These are phyloP conservation scores for Staphylotrichum longicolle DNA, from an alignment of 495 filamentous ascomycete genomes.

Conservation along the genomic window DNA sequence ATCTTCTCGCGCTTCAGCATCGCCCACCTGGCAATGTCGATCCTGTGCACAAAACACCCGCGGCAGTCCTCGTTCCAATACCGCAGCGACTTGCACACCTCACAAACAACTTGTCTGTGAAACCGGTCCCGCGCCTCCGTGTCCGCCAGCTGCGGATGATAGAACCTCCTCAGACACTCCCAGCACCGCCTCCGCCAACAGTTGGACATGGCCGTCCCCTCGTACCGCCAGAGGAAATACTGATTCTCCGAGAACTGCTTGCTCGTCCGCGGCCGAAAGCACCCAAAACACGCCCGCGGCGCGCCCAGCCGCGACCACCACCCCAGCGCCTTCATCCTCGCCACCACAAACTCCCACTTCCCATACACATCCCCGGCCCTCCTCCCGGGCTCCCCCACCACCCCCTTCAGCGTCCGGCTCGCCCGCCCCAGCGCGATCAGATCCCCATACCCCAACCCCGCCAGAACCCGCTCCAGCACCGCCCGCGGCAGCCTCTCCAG, in stretches of 20 bases:
- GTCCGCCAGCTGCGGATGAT: conserved; percentile 1
- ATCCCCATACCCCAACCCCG: conserved; percentile 9
- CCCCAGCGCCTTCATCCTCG: not conserved
- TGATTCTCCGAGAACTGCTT: conserved; percentile 1
- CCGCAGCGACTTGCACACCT: not conserved
- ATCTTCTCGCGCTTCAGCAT: not conserved
- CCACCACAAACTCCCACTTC: conserved; percentile 6
- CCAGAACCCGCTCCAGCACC: conserved; percentile 13
- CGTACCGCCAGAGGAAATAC: not conserved
- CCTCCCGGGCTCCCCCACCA: conserved; percentile 3
- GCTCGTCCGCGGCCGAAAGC: conserved; percentile 1
- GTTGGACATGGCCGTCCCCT: not conserved
- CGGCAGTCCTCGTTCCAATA: conserved; percentile 10
- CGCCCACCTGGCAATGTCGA: not conserved
- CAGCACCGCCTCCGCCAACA: conserved; percentile 13
- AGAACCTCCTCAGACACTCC: conserved; percentile 16
- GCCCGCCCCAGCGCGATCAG: conserved; percentile 9
- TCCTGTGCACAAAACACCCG: not conserved
- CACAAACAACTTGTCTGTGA: conserved; percentile 4
- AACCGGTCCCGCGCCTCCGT: conserved; percentile 2
- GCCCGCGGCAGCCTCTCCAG: conserved; percentile 12
- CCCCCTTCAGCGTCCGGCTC: not conserved
- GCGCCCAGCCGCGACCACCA: too few relatives aligned
- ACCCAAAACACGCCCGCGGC: conserved; percentile 10
- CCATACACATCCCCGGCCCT: conserved; percentile 6